phyloP scores from a whole-genome alignment of 2,329 filamentous ascomycete species.

The Talaromyces rugulosus region DNA sequence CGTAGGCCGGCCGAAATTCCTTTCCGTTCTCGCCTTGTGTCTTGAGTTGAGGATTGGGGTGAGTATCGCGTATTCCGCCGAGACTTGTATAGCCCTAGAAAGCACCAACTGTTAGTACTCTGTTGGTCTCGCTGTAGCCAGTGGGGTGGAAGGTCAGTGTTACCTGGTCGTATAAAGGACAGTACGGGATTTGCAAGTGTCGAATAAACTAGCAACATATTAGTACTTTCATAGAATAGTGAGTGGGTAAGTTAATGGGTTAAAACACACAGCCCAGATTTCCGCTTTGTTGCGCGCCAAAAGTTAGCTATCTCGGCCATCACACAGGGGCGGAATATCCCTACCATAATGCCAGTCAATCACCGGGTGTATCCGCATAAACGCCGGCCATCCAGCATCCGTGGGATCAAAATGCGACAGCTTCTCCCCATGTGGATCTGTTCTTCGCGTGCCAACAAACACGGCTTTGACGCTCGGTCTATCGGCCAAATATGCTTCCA shows the following conservation, averaged over 20 bases:
- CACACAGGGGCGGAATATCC: background rate
- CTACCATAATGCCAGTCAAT: constrained; percentile 89
- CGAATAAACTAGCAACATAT: constrained; percentile 50
- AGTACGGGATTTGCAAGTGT: constrained; percentile 76
- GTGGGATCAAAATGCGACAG: constrained; percentile 82
- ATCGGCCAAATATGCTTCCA: constrained; percentile 15
- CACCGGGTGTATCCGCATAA: constrained; percentile 91
- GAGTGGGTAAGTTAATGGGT: background rate
- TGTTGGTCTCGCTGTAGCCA: background rate
- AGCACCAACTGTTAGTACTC: background rate
- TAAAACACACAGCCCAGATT: constrained; percentile 63
- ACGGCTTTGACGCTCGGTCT: constrained; percentile 64
- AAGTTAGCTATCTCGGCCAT: background rate
- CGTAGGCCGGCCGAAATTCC: constrained; percentile 14
- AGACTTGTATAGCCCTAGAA: constrained; percentile 74
- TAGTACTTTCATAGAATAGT: background rate
- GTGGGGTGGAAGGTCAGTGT: background rate
- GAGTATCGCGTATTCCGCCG: constrained; percentile 84
- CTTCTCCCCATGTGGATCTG: constrained; percentile 80
- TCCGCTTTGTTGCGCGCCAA: constrained; percentile 66
- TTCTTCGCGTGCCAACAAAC: constrained; percentile 82
- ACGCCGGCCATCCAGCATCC: constrained; percentile 82
- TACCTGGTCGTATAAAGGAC: constrained; percentile 70
- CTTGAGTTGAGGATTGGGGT: constrained; percentile 65
- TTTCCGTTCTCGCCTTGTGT: background rate